Evolutionary conservation across 2,329 filamentous ascomycete genomes (phyloP).

Genomic region (Claviceps arundinis): DNA sequence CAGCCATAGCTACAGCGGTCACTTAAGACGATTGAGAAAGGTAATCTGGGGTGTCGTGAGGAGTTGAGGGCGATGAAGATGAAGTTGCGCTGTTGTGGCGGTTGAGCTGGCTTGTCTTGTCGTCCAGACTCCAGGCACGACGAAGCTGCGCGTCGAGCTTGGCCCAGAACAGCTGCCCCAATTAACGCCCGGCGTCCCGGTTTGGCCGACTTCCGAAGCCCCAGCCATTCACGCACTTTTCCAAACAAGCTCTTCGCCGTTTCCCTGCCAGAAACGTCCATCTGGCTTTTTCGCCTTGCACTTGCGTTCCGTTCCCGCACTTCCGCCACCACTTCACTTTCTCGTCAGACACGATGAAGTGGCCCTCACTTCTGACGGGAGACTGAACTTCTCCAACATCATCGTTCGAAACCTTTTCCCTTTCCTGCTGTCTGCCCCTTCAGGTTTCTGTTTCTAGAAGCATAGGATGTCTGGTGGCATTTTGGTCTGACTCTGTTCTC

Average conservation of each 20-base stretch:
- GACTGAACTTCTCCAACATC: slow-evolving; percentile 8
- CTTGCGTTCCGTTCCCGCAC: neutral
- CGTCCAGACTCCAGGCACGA: slow-evolving; percentile 24
- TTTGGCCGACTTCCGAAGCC: slow-evolving; percentile 14
- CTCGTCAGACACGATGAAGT: slow-evolving; percentile 15
- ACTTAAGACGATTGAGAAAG: neutral
- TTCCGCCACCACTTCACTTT: slow-evolving; percentile 1
- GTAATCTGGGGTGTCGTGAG: slow-evolving; percentile 6
- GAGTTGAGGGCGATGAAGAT: slow-evolving; percentile 2
- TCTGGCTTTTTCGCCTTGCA: neutral
- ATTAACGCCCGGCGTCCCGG: slow-evolving; percentile 10
- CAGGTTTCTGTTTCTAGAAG: neutral
- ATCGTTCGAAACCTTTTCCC: neutral
- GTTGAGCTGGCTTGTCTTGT: slow-evolving; percentile 17
- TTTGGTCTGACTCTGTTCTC: neutral
- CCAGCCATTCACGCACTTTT: neutral
- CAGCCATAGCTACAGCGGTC: slow-evolving; percentile 56
- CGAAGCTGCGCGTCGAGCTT: slow-evolving; percentile 26
- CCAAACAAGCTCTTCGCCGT: neutral
- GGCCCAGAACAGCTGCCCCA: slow-evolving; percentile 4
- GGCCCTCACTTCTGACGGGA: slow-evolving; percentile 16
- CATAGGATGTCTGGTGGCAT: slow-evolving; percentile 3
- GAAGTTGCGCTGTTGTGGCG: slow-evolving; percentile 13
- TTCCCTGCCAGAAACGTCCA: neutral
- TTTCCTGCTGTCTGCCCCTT: neutral